These are phyloP conservation scores for Arabis alpina DNA, from an alignment of 345 rosid species.

Conservation along the genomic window DNA sequence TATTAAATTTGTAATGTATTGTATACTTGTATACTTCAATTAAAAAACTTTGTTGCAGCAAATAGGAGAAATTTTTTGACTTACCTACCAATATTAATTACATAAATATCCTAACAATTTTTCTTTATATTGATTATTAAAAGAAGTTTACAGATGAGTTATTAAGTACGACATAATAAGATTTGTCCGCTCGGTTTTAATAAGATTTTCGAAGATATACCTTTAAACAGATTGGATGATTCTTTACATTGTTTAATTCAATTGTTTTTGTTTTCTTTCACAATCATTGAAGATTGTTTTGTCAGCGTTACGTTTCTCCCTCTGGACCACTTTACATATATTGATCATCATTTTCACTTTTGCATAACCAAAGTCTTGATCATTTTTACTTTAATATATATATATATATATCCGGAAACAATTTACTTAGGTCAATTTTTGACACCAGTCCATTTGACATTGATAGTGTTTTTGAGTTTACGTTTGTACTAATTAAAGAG, in stretches of 20 bases:
- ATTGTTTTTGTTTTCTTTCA: constrained; percentile 20
- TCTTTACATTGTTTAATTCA: constrained; percentile 18
- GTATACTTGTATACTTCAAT: not conserved
- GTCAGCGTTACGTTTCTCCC: constrained; percentile 26
- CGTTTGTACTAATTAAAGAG: not conserved
- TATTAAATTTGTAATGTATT: not conserved
- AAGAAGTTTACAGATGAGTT: not conserved
- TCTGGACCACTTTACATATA: constrained; percentile 13
- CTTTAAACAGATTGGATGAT: constrained; percentile 24
- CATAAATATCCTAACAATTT: constrained; percentile 25
- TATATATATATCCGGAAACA: constrained; percentile 7
- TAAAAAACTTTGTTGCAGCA: constrained; percentile 26
- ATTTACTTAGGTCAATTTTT: constrained; percentile 27
- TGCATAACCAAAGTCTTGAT: constrained; percentile 12
- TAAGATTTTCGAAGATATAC: constrained; percentile 4
- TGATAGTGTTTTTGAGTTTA: constrained; percentile 17
- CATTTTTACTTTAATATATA: constrained; percentile 12
- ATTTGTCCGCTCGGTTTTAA: constrained; percentile 12
- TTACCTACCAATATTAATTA: constrained; percentile 31
- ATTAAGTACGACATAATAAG: not conserved
- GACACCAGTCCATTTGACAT: constrained; percentile 23
- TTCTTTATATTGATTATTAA: not conserved
- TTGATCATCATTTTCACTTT: constrained; percentile 28
- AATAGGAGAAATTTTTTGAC: constrained; percentile 40
- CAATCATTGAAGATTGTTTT: constrained; percentile 25